phyloP scores from a whole-genome alignment of 2,329 filamentous ascomycete genomes.

The Emergomyces orientalis region DNA sequence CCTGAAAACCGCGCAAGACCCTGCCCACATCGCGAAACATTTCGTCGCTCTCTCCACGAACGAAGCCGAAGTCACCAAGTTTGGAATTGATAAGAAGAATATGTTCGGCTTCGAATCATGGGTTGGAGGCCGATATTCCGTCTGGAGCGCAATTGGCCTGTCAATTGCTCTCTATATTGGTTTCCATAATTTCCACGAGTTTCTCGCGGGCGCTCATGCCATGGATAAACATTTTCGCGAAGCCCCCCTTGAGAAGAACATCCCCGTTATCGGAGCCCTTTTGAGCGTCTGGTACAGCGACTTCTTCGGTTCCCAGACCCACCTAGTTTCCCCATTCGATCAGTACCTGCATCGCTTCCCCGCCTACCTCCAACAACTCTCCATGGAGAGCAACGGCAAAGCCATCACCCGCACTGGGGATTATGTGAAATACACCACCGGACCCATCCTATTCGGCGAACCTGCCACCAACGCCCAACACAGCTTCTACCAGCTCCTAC shows the following conservation, averaged over 20 bases:
- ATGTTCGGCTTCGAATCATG: slow-evolving; percentile 99
- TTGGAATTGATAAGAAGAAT: slow-evolving; percentile 97
- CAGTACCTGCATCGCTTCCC: slow-evolving; percentile 99
- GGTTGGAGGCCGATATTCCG: slow-evolving; percentile 96
- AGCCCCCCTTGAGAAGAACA: slow-evolving; percentile 86
- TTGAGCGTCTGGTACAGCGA: slow-evolving; percentile 98
- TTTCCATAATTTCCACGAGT: slow-evolving; percentile 95
- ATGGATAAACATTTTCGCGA: slow-evolving; percentile 98
- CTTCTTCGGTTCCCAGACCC: slow-evolving; percentile 97
- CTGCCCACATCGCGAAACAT: slow-evolving; percentile 78
- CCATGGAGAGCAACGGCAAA: slow-evolving; percentile 99
- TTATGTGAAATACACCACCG: slow-evolving; percentile 95
- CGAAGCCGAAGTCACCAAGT: slow-evolving; percentile 89
- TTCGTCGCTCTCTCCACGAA: slow-evolving; percentile 98
- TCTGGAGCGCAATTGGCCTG: slow-evolving; percentile 96
- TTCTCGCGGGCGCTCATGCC: slow-evolving; percentile 85
- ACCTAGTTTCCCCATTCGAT: slow-evolving; percentile 94
- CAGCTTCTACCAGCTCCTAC: slow-evolving; percentile 99
- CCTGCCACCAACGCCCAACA: slow-evolving; percentile 98
- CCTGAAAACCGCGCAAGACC: slow-evolving; percentile 71
- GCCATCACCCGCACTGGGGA: slow-evolving; percentile 79
- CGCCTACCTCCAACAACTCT: slow-evolving; percentile 96
- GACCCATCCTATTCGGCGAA: slow-evolving; percentile 92
- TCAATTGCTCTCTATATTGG: slow-evolving; percentile 92
- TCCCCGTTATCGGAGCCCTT: slow-evolving; percentile 82